Evolutionary conservation across 768 basidiomycete genomes (phyloP), one percentile per base, ranked within the genome.

Genomic region (Phlebiopsis flavidoalba): DNA sequence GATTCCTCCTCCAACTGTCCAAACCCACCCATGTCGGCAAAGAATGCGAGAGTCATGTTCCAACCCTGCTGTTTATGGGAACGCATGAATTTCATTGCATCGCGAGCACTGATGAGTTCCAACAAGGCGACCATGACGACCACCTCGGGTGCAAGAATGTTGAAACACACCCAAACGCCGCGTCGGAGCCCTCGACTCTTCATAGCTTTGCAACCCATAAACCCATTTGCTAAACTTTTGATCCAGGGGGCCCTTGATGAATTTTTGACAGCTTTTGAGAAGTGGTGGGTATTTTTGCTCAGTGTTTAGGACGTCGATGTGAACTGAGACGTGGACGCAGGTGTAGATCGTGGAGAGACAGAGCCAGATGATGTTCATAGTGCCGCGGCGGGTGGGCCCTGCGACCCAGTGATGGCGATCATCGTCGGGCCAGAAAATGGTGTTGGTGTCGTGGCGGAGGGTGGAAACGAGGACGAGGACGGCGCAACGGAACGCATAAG

Each of bases 261-360:
- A 2, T 17, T 43, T 43, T 43, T 3, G 11, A 43, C 40, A 17
- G 40, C 40, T 2, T 43, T 3, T 17, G 3, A 3, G 40, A 43
- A 43, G 40, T n/a, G 17, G 19, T 55, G n/a, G 17, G 8, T 14
- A n/a, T 17, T 15, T n/a, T 21, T 22, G 12, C 8, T 21, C 17
- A 5, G 12, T 24, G 37, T 55, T 36, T 2, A 19, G 54, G 1
- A 55, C 40, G 22, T 55, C 54, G 40, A 55, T 4, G 54, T 55
- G 54, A 2, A 55, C 54, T 2, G 54, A 55, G 19, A 55, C 35
- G 54, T 55, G 37, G 7, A 55, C 54, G 54, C 54, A 55, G 40
- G 54, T 55, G 40, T n/a, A 55, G 19, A 55, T 55, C 11, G 54
- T 55, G 19, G 54, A 55, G 10, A 43, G 12, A 37, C 19, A 55